A percentile compares a stretch with the other conserved stretches of the same genome.
phyloP scores from a whole-genome alignment of 106 monocot genomes.

The Acanthochlamys bracteata region DNA sequence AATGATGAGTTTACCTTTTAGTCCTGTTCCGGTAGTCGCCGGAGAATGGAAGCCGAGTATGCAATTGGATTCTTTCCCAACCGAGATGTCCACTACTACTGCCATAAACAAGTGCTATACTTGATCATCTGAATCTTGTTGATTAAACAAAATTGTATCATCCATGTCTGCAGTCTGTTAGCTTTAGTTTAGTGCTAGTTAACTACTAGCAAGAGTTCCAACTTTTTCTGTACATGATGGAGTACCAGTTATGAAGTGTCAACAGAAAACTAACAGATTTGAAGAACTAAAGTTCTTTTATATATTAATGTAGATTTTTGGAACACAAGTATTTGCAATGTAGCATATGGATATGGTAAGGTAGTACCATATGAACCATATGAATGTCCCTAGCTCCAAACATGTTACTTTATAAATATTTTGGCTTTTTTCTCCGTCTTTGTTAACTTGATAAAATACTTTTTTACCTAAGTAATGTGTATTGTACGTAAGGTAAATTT shows the following conservation, averaged over 20 bases:
- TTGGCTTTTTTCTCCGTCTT: too few species aligned
- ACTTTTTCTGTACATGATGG: too few species aligned
- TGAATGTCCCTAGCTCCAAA: too few species aligned
- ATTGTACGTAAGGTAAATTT: too few species aligned
- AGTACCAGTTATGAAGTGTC: not conserved
- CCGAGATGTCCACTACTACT: constrained; percentile 39
- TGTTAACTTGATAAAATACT: too few species aligned
- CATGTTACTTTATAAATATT: too few species aligned
- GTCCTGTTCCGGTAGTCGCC: constrained; percentile 19
- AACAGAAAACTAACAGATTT: not conserved
- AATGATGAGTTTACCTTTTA: constrained; percentile 33
- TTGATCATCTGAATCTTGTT: constrained; percentile 9
- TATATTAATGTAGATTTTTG: not conserved
- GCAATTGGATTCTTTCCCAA: constrained; percentile 42
- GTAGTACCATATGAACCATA: too few species aligned
- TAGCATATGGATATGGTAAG: too few species aligned
- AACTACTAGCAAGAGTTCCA: too few species aligned
- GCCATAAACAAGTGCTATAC: constrained; percentile 41
- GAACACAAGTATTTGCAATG: too few species aligned
- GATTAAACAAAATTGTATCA: not conserved
- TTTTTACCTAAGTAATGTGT: too few species aligned
- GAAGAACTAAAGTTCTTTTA: not conserved
- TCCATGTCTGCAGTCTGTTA: not conserved
- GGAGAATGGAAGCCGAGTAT: constrained; percentile 64
- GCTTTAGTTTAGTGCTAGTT: too few species aligned